Evolutionary conservation across 208 protist species (phyloP), one percentile per base, ranked within the genome.

Genomic region (Blechomonas ayalai): DNA sequence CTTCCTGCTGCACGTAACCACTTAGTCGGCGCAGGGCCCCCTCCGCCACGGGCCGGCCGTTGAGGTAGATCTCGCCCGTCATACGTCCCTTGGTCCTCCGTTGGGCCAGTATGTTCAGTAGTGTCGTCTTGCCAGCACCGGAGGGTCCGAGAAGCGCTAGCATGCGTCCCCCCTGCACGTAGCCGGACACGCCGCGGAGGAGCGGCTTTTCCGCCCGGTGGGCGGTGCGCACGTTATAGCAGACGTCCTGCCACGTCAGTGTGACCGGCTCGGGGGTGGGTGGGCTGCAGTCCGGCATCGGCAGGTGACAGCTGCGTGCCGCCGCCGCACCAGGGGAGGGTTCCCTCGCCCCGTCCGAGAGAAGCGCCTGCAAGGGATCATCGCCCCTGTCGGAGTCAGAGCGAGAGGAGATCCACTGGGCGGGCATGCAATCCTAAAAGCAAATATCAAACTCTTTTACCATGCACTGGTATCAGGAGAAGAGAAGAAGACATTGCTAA

Each of bases 1-100:
- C 80, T 28, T 91, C 82, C 64, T 94, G 86, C 57, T 79, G 73
- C 27, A 91, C 86, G 51, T 90, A 94, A 23, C 59, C 72, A 42
- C 35, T 71, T 13, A 69, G 36, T 20, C 74, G 66, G 1, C 63
- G 64, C 28, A 85, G 73, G 2, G 15, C 12, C 6, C 28, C 29
- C 9, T 25, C n/a, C 6, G 71, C 34, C 38, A 76, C 37, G 2
- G 52, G 43, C 2, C 43, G 42, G 2, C 77, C 84, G 42, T 87
- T 77, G 3, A 90, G 10, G 5, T 53, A 31, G 12, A 90, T 40
- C n/a, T 46, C 36, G n/a, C 83, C 83, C 4, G 43, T 38, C 2
- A 47, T 42, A 0, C 31, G 6, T 0, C 75, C 78, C 16, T 23
- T 50, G 12, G 32, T 52, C 32, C 57, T 59, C 15, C 74, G 56